Percentiles rank a stretch among this genome's conserved stretches.
phyloP scores from a whole-genome alignment of 2,329 filamentous ascomycete genomes.

The Ceratocystis diversiconidia region DNA sequence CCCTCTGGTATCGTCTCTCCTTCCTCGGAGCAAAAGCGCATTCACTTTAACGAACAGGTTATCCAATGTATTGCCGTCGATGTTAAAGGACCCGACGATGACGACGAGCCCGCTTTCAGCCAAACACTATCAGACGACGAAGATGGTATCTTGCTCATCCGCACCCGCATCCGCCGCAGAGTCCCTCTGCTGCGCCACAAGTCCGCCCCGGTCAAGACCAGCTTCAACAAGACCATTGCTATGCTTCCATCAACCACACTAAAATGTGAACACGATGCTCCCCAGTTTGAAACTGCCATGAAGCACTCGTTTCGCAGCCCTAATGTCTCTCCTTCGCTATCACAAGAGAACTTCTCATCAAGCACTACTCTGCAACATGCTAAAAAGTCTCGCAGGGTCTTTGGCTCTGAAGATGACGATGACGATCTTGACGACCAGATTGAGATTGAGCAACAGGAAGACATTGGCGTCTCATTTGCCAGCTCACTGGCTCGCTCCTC shows the following conservation, averaged over 20 bases:
- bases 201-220: constrained; percentile 25
- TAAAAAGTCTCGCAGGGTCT: constrained; percentile 49
- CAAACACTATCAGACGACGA: constrained; percentile 39
- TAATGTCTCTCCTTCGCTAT: constrained; percentile 56
- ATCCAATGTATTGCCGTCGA: constrained; percentile 93
- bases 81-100: constrained; percentile 62
- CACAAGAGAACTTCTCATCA: constrained; percentile 60
- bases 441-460: constrained; percentile 20
- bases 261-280: constrained; percentile 68
- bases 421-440: constrained; percentile 39
- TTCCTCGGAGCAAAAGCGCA: constrained; percentile 60
- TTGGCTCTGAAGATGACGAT: constrained; percentile 44
- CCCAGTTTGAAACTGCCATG: constrained; percentile 49
- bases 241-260: constrained; percentile 76
- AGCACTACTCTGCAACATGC: constrained; percentile 34
- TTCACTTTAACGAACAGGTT: constrained; percentile 93
- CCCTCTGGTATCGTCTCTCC: constrained; percentile 57
- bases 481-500: constrained; percentile 15
- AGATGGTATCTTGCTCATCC: constrained; percentile 65
- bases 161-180: constrained; percentile 38
- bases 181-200: constrained; percentile 37
- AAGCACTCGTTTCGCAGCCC: constrained; percentile 45
- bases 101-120: constrained; percentile 22
- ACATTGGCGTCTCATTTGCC: constrained; percentile 18
- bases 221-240: constrained; percentile 72